phyloP scores from a whole-genome alignment of 306 rosid species.

The Quillaja saponaria region DNA sequence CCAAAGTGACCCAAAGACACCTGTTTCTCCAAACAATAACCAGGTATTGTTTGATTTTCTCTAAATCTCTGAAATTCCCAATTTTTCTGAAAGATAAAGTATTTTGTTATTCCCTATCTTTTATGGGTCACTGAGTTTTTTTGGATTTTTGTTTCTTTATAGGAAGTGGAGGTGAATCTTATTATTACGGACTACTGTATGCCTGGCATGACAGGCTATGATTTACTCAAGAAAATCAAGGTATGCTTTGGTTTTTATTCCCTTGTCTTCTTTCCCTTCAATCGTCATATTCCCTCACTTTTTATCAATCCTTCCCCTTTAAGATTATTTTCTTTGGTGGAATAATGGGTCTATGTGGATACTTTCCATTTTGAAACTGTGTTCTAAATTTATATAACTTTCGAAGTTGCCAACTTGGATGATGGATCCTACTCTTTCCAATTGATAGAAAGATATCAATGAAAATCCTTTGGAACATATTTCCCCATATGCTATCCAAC shows the following conservation, averaged over 20 bases:
- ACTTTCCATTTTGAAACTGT: constrained; percentile 31
- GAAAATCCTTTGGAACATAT: constrained; percentile 36
- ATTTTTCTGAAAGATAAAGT: too few species aligned
- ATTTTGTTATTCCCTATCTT: constrained; percentile 1
- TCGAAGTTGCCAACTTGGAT: constrained; percentile 31
- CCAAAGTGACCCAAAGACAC: constrained; percentile 43
- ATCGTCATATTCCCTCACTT: constrained; percentile 34
- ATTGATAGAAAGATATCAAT: constrained; percentile 21
- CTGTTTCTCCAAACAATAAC: constrained; percentile 48
- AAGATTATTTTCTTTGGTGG: constrained; percentile 16
- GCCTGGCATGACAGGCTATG: constrained; percentile 99
- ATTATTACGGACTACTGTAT: constrained; percentile 91
- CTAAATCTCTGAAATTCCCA: constrained; percentile 17
- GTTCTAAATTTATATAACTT: constrained; percentile 29
- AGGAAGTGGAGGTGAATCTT: constrained; percentile 91
- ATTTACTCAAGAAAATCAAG: constrained; percentile 89
- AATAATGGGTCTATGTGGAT: constrained; percentile 6
- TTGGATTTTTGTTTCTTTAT: constrained; percentile 29
- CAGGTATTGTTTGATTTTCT: constrained; percentile 49
- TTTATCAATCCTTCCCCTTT: constrained; percentile 26
- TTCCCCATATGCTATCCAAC: constrained; percentile 30
- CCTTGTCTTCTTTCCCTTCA: constrained; percentile 33
- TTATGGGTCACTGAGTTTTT: constrained; percentile 31
- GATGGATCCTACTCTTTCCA: constrained; percentile 17
- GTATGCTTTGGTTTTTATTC: constrained; percentile 45